Conservation (phyloP, 495 filamentous ascomycete species). For the Penicillium manginii region DNA sequence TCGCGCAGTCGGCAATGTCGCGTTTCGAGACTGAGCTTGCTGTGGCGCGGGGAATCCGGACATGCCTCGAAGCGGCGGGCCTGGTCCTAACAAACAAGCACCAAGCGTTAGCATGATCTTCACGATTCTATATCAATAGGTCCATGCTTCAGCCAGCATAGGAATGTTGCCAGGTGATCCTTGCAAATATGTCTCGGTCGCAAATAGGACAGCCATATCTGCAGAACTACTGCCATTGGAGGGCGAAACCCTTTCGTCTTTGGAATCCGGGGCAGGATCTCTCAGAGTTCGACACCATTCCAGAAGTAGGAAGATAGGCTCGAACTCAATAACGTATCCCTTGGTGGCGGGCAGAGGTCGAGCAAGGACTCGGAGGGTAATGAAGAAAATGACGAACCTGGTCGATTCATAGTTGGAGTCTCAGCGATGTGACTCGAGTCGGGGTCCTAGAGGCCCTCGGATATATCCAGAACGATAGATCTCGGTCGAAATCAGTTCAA, state of each 20-base stretch:
- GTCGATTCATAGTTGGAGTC: constrained; percentile 42
- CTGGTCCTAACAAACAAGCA: constrained; percentile 53
- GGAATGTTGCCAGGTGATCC: constrained; percentile 24
- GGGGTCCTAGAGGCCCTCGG: constrained; percentile 10
- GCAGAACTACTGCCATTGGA: constrained; percentile 31
- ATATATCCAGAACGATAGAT: constrained; percentile 13
- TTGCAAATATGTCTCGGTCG: constrained; percentile 35
- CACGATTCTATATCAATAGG: constrained; percentile 10
- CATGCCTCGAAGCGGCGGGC: constrained; percentile 70
- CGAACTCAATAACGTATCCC: constrained; percentile 4
- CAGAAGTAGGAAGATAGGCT: background rate
- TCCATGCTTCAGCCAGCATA: constrained; percentile 22
- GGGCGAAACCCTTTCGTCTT: constrained; percentile 11
- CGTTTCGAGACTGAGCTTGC: constrained; percentile 64
- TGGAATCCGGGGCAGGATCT: background rate
- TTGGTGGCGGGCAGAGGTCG: constrained; percentile 13
- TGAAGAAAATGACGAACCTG: constrained; percentile 43
- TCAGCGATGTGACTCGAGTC: constrained; percentile 6
- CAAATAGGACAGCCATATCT: constrained; percentile 26
- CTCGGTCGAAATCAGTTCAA: constrained; percentile 12
- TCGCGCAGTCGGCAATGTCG: constrained; percentile 61
- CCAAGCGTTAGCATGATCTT: constrained; percentile 35
- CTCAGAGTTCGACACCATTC: constrained; percentile 2
- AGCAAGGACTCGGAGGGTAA: constrained; percentile 16
- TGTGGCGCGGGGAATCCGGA: constrained; percentile 70